Base-by-base conservation (phyloP, 495 filamentous ascomycete genomes). In the Xylaria curta region DNA sequence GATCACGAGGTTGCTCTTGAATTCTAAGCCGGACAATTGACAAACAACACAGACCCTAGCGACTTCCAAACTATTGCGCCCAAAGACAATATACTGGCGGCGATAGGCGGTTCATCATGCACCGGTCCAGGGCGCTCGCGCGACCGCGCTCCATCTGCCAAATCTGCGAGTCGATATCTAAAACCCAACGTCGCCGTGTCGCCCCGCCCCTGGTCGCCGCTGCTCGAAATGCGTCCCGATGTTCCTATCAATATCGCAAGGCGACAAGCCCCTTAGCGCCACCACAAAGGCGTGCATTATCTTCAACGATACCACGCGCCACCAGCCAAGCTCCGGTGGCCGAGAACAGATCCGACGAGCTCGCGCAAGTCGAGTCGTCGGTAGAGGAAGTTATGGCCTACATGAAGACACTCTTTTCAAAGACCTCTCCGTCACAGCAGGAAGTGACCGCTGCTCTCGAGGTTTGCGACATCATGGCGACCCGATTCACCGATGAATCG, bases 121-220 rank as follows among this genome's bases (percentile, higher is more conserved):
- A 72, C 58, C 74, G 73, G 53, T 47, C 76, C 15, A 47, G 40
- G 2, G 62, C 47, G 24, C n/a, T 78, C 26, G 60, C 66, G 56
- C 75, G 72, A 28, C 46, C 70, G 47, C 75, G 54, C 46, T 53
- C 72, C 0, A 66, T 79, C 12, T 77, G 77, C 38, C 77, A 78
- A 33, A 78, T 79, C 13, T 79, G 77, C 69, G 74, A 78, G 24
- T 76, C 73, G n/a, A 71, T 76, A 36, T 62, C 72, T 5, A 44
- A 66, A 33, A n/a, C 46, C 4, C 74, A 64, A 15, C 76, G 74
- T 31, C 70, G 72, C 31, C 49, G 71, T 42, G 62, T 71, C 7
- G 71, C 69, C 7, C 71, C 68, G 15, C 74, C 71, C 2, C 10
- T 63, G 42, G 60, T 62, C 28, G 68, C 58, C 36, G 12, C 63